Percentiles rank a stretch among this genome's conserved stretches.
Conservation (phyloP, 345 rosid genomes). For the Citrus sp. region DNA sequence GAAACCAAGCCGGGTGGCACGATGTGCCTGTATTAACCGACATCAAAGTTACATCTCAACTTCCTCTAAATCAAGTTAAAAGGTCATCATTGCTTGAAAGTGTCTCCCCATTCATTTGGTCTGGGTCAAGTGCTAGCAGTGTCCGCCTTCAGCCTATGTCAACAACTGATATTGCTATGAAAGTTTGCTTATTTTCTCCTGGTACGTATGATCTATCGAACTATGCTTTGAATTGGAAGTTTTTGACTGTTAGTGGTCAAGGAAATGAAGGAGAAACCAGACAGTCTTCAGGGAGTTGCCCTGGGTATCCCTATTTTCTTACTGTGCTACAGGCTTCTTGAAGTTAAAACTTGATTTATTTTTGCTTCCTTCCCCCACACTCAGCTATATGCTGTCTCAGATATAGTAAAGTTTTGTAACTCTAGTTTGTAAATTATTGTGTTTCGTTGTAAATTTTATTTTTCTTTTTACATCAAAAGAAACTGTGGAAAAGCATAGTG, state of each 20-base stretch:
- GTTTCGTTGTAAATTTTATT: constrained; percentile 13
- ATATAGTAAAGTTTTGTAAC: constrained; percentile 24
- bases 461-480: constrained; percentile 13
- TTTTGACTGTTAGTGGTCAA: constrained; percentile 17
- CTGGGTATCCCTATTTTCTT: constrained; percentile 68
- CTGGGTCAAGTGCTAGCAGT: constrained; percentile 67
- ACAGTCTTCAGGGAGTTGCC: constrained; percentile 55
- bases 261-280: constrained; percentile 25
- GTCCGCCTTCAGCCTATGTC: constrained; percentile 57
- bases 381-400: background rate
- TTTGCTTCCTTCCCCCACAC: background rate
- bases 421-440: constrained; percentile 24
- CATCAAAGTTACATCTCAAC: constrained; percentile 47
- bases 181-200: constrained; percentile 68
- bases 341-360: constrained; percentile 5
- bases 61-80: constrained; percentile 22
- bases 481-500: constrained; percentile 14
- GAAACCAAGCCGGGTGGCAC: constrained; percentile 67
- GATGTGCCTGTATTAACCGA: constrained; percentile 41
- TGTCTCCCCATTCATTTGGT: constrained; percentile 71
- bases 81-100: constrained; percentile 45
- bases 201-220: constrained; percentile 78
- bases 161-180: constrained; percentile 52
- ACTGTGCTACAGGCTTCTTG: constrained; percentile 60
- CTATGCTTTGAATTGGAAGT: constrained; percentile 71